Base-by-base conservation (phyloP, 805 yeast species). In the Starmerella kuoi region DNA sequence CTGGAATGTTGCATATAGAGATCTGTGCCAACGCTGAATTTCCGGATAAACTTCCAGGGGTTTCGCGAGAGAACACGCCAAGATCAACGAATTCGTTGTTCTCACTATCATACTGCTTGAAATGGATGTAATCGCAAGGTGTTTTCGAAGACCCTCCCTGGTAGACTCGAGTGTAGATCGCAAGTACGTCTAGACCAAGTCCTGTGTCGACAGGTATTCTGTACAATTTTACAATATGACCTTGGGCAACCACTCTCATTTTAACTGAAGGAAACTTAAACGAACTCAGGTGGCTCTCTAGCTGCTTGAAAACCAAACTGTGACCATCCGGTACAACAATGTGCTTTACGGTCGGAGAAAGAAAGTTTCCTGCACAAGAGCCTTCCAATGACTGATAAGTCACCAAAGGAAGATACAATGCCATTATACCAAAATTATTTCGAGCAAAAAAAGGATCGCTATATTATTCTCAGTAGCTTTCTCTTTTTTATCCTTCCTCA, bases 311-410 rank as follows among this genome's bases (percentile, higher is more conserved):
- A 8, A 26, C 41, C 2, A 46, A 22, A 4, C 44, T 41, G 14
- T 42, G 17, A 11, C 44, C 46, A 21, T 42, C 37, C 7, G 41
- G 25, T 6, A 31, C 15, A 5, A 33, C 44, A 2, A 38, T 5
- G 17, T 46, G 44, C 3, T 14, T 14, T 7, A 12, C 17, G 3
- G 27, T 35, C 7, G 26, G 25, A 4, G 41, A 20, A 2, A 46
- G 5, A 25, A 46, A 46, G 17, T 42, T 31, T 3, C 49, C 49
- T 26, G 31, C 31, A 18, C 46, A 42, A 3, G 26, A 26, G 3
- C 38, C 38, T 7, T 31, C 25, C 4, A 32, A 4, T 3, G 36
- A 5, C 9, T 14, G 23, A 1, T 30, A 27, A 17, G 7, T 7
- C 2, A 36, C 21, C 7, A 45, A 4, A 1, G 44, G 47, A 28